Evolutionary conservation across 441 rosid genomes (phyloP), one percentile per base, ranked within the genome.

Genomic region (Melastoma candidum): DNA sequence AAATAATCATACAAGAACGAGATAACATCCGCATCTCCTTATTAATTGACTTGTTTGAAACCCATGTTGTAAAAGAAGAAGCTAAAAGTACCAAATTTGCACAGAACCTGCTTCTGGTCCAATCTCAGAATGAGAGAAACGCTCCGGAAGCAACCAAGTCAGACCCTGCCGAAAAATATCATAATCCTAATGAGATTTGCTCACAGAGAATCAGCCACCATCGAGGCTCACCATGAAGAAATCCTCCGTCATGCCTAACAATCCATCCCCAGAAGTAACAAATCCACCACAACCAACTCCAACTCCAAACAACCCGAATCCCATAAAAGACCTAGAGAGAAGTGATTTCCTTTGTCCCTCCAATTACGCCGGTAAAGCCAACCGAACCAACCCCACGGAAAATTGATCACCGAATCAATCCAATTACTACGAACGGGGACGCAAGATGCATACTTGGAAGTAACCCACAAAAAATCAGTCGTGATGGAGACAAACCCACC

Each of bases 91-190:
- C 95, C 90, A 76, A 86, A 86, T 56, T 76, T 74, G 78, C 90
- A 92, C 96, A 87, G 79, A 93, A 93, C 99, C 99, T 89, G 99
- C 96, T 93, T 93, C 99, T 77, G 96, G 95, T 68, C 93, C 93
- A 56, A 93, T 89, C 79, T 89, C 97, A 67, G 99, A 88, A 56
- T 72, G 65, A 48, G 95, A 84, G 71, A 93, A 89, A 63, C 93
- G 74, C 74, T 84, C 99, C 0, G 97, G 97, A 64, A 93, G 90
- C 68, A 86, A 81, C 99, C 97, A 93, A 44, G 97, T 89, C 63
- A 93, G 71, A 70, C 95, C 97, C 97, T 93, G 88, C 41, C 64
- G 45, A 64, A 51, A 3, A 17, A 26, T 58, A 62, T 53, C 41
- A 58, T 53, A 2, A 47, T 7, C 14, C 53, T 48, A 11, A 58